phyloP scores from a whole-genome alignment of 2,329 filamentous ascomycete genomes.

The Cercospora brassicicola region DNA sequence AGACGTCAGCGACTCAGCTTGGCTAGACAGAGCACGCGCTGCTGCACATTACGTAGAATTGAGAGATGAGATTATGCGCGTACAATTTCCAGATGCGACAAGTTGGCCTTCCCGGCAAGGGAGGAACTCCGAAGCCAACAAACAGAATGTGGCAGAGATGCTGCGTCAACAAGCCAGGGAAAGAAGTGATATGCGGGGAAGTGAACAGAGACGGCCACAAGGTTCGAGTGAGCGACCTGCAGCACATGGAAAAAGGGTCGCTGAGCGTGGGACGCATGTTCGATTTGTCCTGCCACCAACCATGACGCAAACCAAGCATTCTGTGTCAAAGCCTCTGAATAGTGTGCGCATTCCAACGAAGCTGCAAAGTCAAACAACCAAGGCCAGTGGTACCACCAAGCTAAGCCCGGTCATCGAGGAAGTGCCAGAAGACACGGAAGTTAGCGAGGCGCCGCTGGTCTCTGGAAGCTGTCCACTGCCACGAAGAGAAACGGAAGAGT shows the following conservation, averaged over 20 bases:
- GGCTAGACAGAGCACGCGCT: neutral
- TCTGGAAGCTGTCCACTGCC: neutral
- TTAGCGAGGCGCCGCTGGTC: neutral
- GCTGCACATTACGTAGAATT: neutral
- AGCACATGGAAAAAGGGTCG: neutral
- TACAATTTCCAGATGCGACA: neutral
- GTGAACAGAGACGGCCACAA: neutral
- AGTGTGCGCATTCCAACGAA: neutral
- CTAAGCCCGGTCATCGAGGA: neutral
- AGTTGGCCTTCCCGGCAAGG: neutral
- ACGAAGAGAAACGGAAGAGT: neutral
- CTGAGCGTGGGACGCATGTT: neutral
- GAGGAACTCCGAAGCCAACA: neutral
- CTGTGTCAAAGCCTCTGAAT: neutral
- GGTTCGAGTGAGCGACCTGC: neutral
- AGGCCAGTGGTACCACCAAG: neutral
- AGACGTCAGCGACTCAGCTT: neutral
- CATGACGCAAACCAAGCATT: neutral
- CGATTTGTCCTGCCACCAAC: neutral
- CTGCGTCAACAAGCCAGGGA: neutral
- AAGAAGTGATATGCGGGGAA: neutral
- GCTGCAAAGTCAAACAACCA: neutral
- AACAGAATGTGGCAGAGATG: neutral
- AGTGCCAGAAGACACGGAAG: neutral
- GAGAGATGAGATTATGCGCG: neutral